Conservation (phyloP, 257 asterid species). For the Eucommia ulmoides region DNA sequence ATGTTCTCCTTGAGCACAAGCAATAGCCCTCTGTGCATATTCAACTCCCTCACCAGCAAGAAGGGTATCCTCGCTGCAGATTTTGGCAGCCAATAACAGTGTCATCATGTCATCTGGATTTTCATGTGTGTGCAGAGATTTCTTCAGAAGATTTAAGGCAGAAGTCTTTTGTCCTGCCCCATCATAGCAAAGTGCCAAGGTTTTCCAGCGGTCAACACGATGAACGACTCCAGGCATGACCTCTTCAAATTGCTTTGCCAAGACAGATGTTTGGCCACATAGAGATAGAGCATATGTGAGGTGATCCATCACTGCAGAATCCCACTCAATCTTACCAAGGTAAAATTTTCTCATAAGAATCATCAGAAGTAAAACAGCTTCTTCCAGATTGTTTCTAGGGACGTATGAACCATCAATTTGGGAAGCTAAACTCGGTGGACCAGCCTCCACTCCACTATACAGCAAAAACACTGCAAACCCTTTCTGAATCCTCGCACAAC, state of each 20-base stretch:
- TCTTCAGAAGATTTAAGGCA: constrained; percentile 70
- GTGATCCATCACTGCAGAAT: constrained; percentile 78
- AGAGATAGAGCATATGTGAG: constrained; percentile 76
- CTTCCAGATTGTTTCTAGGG: constrained; percentile 86
- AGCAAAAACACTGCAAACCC: constrained; percentile 81
- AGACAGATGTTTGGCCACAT: constrained; percentile 74
- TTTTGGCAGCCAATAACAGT: constrained; percentile 67
- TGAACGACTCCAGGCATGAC: constrained; percentile 70
- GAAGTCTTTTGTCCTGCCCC: constrained; percentile 59
- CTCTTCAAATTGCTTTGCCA: constrained; percentile 87
- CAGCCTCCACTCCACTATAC: constrained; percentile 74
- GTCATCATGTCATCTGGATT: constrained; percentile 76
- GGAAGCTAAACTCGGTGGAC: constrained; percentile 81
- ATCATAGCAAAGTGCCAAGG: constrained; percentile 64
- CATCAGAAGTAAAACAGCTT: constrained; percentile 87
- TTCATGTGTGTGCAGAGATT: constrained; percentile 60
- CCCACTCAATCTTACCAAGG: constrained; percentile 85
- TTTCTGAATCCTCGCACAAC: constrained; percentile 93
- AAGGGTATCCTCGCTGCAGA: constrained; percentile 61
- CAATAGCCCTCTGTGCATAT: constrained; percentile 62
- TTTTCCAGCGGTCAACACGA: constrained; percentile 82
- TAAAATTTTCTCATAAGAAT: constrained; percentile 79
- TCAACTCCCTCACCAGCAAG: constrained; percentile 89
- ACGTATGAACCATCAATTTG: constrained; percentile 85
- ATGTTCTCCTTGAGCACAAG: constrained; percentile 39